phyloP scores from a whole-genome alignment of 208 protist genomes.

The Phytomonas sp. region DNA sequence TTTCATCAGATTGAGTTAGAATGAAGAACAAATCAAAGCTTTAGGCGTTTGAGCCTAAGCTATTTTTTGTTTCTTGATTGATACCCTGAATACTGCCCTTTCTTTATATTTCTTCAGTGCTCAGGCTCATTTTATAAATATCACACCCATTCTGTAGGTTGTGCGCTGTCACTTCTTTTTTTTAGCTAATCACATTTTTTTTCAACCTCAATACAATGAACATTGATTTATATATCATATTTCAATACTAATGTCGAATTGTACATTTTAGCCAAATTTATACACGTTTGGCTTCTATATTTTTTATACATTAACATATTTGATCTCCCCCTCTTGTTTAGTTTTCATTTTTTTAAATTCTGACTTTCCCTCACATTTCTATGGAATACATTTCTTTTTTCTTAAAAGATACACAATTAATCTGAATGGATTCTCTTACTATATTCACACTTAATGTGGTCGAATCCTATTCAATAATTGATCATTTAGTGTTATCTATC shows the following conservation, averaged over 20 bases:
- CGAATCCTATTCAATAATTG: neutral
- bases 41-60: neutral
- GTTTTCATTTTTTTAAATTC: slow-evolving; percentile 1
- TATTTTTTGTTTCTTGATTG: neutral
- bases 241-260: slow-evolving; percentile 6
- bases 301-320: slow-evolving; percentile 12
- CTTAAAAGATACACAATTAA: slow-evolving; percentile 3
- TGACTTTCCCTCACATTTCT: neutral
- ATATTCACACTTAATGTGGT: neutral
- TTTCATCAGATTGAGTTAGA: neutral
- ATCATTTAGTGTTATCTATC: neutral
- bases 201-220: slow-evolving; percentile 3
- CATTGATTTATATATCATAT: slow-evolving; percentile 12
- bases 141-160: neutral
- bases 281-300: slow-evolving; percentile 5
- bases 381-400: slow-evolving; percentile 11
- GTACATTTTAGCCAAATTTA: neutral
- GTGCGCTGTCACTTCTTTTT: neutral
- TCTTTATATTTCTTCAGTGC: slow-evolving; percentile 5
- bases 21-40: neutral
- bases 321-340: slow-evolving; percentile 11
- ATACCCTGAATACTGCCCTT: neutral
- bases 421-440: slow-evolving; percentile 2
- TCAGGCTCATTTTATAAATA: slow-evolving; percentile 6
- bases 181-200: neutral